These are phyloP conservation scores for Vigna unguiculata DNA, from an alignment of 306 rosid species.

Conservation along the genomic window DNA sequence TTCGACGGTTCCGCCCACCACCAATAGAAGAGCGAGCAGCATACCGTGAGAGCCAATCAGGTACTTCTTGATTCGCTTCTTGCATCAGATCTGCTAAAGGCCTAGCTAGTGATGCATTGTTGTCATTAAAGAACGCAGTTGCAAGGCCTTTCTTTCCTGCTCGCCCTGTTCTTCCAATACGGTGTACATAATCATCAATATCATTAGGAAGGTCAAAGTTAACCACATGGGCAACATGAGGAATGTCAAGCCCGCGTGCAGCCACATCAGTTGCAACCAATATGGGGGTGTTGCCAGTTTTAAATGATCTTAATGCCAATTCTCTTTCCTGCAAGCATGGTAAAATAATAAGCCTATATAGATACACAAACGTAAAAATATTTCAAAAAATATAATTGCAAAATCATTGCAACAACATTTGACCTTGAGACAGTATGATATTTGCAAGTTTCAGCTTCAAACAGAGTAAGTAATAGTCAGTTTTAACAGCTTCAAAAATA, in stretches of 20 bases:
- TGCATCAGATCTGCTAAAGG: constrained; percentile 82
- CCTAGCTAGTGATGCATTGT: constrained; percentile 73
- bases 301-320: constrained; percentile 76
- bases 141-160: constrained; percentile 92
- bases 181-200: constrained; percentile 93
- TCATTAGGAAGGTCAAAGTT: constrained; percentile 94
- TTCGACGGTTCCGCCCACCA: constrained; percentile 82
- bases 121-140: constrained; percentile 89
- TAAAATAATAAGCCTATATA: constrained; percentile 19
- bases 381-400: neutral
- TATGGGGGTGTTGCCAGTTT: constrained; percentile 86
- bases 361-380: neutral
- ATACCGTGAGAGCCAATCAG: constrained; percentile 80
- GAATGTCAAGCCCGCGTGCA: constrained; percentile 94
- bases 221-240: constrained; percentile 89
- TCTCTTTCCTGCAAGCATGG: constrained; percentile 80
- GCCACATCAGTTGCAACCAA: constrained; percentile 97
- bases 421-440: neutral
- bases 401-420: neutral
- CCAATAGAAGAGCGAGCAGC: constrained; percentile 72
- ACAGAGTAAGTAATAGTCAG: neutral
- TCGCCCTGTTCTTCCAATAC: constrained; percentile 92
- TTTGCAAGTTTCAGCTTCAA: neutral
- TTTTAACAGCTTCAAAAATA: too few species aligned
- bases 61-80: constrained; percentile 92